phyloP scores from a whole-genome alignment of 345 rosid genomes.

The sweet orange (Citrus sinensis) region DVS_A1.0 CM039163.1:45927501-45928000 shows the following conservation, averaged over 20 bases:
- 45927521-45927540: slow-evolving; percentile 15
- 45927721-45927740: neutral
- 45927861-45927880: slow-evolving; percentile 42
- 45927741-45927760: slow-evolving; percentile 14
- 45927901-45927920: neutral
- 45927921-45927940: neutral
- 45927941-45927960: neutral
- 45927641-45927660: neutral
- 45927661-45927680: neutral
- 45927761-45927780: slow-evolving; percentile 79
- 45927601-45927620: neutral
- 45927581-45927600: neutral
- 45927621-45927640: neutral
- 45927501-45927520: slow-evolving; percentile 22
- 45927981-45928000: neutral
- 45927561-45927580: neutral
- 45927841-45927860: slow-evolving; percentile 33
- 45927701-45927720: neutral
- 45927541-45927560: neutral
- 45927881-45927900: slow-evolving; percentile 11
- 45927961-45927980: neutral
- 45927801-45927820: slow-evolving; percentile 57
- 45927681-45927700: neutral
- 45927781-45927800: slow-evolving; percentile 74
- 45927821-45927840: slow-evolving; percentile 43